Conservation (phyloP, 345 rosid species). For the Gossypium stocksii region DNA sequence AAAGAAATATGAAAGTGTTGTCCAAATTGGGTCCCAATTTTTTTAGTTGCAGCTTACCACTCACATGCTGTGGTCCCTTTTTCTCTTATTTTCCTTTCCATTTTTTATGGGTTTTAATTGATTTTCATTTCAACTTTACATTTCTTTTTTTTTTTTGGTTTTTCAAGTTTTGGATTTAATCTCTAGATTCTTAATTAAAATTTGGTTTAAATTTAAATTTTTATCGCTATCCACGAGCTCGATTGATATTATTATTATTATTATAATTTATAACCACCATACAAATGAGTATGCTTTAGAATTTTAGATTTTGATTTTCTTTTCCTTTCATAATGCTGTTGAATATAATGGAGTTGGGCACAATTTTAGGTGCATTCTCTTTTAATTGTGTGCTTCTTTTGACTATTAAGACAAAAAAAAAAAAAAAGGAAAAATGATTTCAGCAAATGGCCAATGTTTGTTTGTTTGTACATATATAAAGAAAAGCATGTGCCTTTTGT, state of each 20-base stretch:
- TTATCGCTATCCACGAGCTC: too few relatives aligned
- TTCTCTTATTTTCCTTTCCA: neutral
- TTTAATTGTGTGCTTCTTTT: neutral
- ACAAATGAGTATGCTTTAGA: too few relatives aligned
- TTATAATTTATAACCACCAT: neutral
- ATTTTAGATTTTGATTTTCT: neutral
- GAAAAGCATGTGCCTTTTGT: neutral
- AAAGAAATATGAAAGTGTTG: conserved; percentile 16
- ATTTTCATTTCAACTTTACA: too few relatives aligned
- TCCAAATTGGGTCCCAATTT: conserved; percentile 30
- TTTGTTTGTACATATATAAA: neutral
- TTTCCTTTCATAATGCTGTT: neutral
- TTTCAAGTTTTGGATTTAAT: too few relatives aligned
- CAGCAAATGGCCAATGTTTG: neutral
- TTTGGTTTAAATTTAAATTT: too few relatives aligned
- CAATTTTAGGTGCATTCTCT: neutral
- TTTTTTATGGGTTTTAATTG: neutral
- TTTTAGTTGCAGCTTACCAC: conserved; percentile 29
- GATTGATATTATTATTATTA: too few relatives aligned
- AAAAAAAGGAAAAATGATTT: neutral
- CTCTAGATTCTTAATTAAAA: too few relatives aligned
- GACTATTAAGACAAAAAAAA: neutral
- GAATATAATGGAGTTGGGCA: neutral
- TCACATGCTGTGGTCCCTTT: conserved; percentile 32
- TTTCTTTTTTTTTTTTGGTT: neutral